phyloP scores from a whole-genome alignment of 179 eudicot genomes.

The Vitellaria paradoxa region DNA sequence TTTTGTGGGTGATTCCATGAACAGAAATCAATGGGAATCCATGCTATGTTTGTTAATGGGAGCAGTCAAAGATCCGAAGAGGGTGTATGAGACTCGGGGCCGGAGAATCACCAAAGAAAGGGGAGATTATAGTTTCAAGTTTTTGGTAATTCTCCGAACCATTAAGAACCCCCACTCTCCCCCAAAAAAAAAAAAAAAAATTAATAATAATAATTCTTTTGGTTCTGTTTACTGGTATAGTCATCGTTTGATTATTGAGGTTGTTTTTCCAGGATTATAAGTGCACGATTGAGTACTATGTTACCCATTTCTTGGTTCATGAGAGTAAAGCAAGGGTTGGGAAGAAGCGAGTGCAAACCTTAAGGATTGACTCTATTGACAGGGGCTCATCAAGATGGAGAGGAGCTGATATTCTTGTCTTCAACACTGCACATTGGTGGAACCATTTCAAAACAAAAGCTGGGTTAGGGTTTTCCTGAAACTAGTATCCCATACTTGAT shows the following conservation, averaged over 20 bases:
- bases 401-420: constrained; percentile 89
- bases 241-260: background rate
- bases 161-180: background rate
- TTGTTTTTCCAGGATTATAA: constrained; percentile 67
- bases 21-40: constrained; percentile 99
- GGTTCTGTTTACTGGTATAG: constrained; percentile 2
- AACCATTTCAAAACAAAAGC: constrained; percentile 80
- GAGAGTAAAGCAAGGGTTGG: constrained; percentile 90
- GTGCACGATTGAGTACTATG: constrained; percentile 89
- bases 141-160: constrained; percentile 49
- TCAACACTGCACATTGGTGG: constrained; percentile 99
- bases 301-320: constrained; percentile 83
- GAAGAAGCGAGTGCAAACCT: constrained; percentile 64
- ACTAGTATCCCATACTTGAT: constrained; percentile 5
- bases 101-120: constrained; percentile 76
- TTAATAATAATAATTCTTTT: background rate
- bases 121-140: constrained; percentile 77
- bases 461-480: constrained; percentile 52
- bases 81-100: constrained; percentile 79
- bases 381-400: constrained; percentile 88
- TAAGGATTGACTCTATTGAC: constrained; percentile 79
- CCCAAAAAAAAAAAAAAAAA: too few relatives aligned
- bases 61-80: constrained; percentile 76
- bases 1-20: constrained; percentile 92
- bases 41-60: constrained; percentile 82